These are phyloP conservation scores for Asterophora parasitica DNA, from an alignment of 768 basidiomycete species.

Conservation along the genomic window DNA sequence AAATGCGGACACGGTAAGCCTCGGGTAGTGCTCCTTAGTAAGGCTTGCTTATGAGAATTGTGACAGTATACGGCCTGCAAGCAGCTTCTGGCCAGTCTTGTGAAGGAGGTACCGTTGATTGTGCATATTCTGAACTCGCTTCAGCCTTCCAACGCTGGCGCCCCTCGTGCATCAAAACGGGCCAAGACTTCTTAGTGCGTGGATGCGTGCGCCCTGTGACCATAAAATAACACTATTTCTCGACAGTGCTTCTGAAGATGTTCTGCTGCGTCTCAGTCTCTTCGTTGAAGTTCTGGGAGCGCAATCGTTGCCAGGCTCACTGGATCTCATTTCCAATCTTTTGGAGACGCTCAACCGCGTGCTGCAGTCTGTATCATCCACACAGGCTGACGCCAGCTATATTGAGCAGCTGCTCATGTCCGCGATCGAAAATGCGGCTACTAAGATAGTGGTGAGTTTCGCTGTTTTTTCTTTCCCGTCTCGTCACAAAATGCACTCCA, in stretches of 20 bases:
- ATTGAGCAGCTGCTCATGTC: slow-evolving; percentile 82
- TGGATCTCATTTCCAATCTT: slow-evolving; percentile 65
- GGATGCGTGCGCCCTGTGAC: neutral
- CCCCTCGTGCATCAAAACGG: slow-evolving; percentile 58
- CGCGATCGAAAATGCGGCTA: slow-evolving; percentile 64
- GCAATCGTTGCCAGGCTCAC: slow-evolving; percentile 60
- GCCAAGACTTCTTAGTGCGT: slow-evolving; percentile 55
- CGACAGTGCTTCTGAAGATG: slow-evolving; percentile 29
- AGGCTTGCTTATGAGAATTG: neutral
- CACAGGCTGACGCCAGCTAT: slow-evolving; percentile 67
- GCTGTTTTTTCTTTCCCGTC: neutral
- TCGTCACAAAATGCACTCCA: slow-evolving; percentile 20
- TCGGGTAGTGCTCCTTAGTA: neutral
- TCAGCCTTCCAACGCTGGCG: slow-evolving; percentile 36
- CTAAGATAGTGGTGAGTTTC: slow-evolving; percentile 46
- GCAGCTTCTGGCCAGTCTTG: slow-evolving; percentile 41
- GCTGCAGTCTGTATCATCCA: slow-evolving; percentile 47
- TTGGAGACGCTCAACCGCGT: slow-evolving; percentile 70
- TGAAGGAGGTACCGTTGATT: slow-evolving; percentile 50
- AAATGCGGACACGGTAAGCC: slow-evolving; percentile 45
- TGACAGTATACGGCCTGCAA: slow-evolving; percentile 43
- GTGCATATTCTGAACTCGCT: slow-evolving; percentile 45
- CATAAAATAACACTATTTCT: slow-evolving; percentile 1
- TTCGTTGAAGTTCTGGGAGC: slow-evolving; percentile 69
- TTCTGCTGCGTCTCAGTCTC: slow-evolving; percentile 46